A percentile compares a stretch with the other conserved stretches of the same genome.
phyloP scores from a whole-genome alignment of 768 basidiomycete species.

The Russula abietina region DNA sequence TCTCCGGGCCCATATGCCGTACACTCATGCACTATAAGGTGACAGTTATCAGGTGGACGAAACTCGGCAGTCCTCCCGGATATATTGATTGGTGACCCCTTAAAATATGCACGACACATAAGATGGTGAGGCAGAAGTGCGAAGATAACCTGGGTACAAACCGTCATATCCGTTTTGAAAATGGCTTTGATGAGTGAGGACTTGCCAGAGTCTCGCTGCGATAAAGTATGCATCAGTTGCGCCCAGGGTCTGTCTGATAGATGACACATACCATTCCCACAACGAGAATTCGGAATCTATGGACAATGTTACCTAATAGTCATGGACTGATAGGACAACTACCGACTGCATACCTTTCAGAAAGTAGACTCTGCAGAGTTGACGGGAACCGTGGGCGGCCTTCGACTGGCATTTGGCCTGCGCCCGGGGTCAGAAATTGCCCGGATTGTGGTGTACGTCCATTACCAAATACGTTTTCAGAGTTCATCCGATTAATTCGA shows the following conservation, averaged over 20 bases:
- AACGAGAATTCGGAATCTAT: slow-evolving; percentile 11
- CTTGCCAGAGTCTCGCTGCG: slow-evolving; percentile 13
- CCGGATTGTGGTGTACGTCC: not conserved
- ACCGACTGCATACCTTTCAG: slow-evolving; percentile 3
- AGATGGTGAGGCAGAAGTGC: too few relatives aligned
- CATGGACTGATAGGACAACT: not conserved
- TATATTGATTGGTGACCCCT: not conserved
- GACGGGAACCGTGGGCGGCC: not conserved
- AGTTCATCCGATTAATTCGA: not conserved
- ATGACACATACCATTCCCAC: slow-evolving; percentile 5
- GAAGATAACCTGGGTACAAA: not conserved
- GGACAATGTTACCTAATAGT: not conserved
- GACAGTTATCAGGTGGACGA: not conserved
- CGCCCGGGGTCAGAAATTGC: not conserved
- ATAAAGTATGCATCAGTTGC: not conserved
- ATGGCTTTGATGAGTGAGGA: slow-evolving; percentile 5
- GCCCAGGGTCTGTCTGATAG: not conserved
- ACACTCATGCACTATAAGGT: slow-evolving; percentile 1
- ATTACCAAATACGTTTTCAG: not conserved
- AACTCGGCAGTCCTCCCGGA: not conserved
- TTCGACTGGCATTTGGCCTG: not conserved
- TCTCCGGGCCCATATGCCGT: not conserved
- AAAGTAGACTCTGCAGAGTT: not conserved
- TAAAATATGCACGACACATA: not conserved
- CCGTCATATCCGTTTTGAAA: slow-evolving; percentile 9